Evolutionary conservation across 495 filamentous ascomycete genomes (phyloP), one percentile per base, ranked within the genome.

Genomic region (Endocarpon pusillum): DNA sequence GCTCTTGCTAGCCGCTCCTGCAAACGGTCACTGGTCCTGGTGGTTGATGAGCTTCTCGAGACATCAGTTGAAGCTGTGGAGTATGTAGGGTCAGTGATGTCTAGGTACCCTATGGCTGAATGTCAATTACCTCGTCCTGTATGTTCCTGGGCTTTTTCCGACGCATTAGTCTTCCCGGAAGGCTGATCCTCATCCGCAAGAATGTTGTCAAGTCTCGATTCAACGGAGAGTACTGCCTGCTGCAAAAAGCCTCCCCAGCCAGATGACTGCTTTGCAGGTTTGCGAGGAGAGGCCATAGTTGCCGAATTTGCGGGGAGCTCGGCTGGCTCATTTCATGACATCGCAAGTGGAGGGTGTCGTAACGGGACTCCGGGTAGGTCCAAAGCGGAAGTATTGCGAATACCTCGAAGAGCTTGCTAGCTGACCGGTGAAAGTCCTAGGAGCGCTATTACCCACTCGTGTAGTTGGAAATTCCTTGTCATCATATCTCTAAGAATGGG

Each of bases 191-290:
- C 69, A 25, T 93, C 86, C 38, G 85, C 75, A 38, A 99, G 64
- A 35, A 99, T 94, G 31, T 69, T 81, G 52, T 99, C 89, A 25
- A 99, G 64, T 31, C 81, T 73, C 38, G 86, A 91, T 57, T 99
- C 89, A 30, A 99, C 78, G 24, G 84, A 83, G 19, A 85, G 84
- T 33, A 94, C 83, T 34, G 87, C 86, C 51, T 92, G 83, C 39
- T 81, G 78, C 31, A 99, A 63, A 46, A 97, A 81, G 19, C 75
- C 80, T 16, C 85, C 81, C 27, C 62, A 49, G 16, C 58, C 59
- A 56, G 59, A 65, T 54, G 53, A 61, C n/a, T 47, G 34, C 36
- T 57, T 62, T 10, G 44, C 15, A 7, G 44, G 19, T 21, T 53
- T 54, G 3, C 47, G 33, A 30, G 54, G 52, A 24, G 61, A 58